Evolutionary conservation across 106 monocot genomes (phyloP).

Genomic region (Acorus calamus): DNA sequence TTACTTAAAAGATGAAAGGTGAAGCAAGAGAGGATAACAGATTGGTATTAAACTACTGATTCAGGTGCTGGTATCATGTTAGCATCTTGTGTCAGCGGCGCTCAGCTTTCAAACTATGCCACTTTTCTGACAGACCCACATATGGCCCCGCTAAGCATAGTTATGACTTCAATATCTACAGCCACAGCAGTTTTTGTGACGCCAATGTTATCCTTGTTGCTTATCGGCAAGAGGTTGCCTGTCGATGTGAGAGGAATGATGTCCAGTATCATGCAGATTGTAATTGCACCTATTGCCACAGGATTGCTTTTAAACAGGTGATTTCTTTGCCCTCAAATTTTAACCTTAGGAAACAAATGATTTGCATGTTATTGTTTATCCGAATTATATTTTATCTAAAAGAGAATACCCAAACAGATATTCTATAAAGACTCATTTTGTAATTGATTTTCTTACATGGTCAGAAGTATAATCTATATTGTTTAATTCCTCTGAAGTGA

Average conservation of each 20-base stretch:
- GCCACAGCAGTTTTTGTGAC: slow-evolving; percentile 90
- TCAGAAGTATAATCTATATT: not conserved
- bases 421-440: no score
- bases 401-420: no score
- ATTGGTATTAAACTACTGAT: not conserved
- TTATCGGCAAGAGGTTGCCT: slow-evolving; percentile 93
- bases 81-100: slow-evolving; percentile 94
- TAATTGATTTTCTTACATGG: no score
- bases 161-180: slow-evolving; percentile 97
- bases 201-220: slow-evolving; percentile 72
- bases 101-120: slow-evolving; percentile 99
- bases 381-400: no score
- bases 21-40: not conserved
- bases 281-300: slow-evolving; percentile 78
- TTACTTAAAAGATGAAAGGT: not conserved
- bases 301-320: slow-evolving; percentile 93
- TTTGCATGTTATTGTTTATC: no score
- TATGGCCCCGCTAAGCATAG: slow-evolving; percentile 98
- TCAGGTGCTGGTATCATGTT: slow-evolving; percentile 98
- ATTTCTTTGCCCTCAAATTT: not conserved
- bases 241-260: slow-evolving; percentile 99
- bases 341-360: not conserved
- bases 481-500: not conserved
- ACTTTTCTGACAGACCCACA: slow-evolving; percentile 89
- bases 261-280: slow-evolving; percentile 94